phyloP scores from a whole-genome alignment of 805 yeast genomes.

The Candida michaelii region DNA sequence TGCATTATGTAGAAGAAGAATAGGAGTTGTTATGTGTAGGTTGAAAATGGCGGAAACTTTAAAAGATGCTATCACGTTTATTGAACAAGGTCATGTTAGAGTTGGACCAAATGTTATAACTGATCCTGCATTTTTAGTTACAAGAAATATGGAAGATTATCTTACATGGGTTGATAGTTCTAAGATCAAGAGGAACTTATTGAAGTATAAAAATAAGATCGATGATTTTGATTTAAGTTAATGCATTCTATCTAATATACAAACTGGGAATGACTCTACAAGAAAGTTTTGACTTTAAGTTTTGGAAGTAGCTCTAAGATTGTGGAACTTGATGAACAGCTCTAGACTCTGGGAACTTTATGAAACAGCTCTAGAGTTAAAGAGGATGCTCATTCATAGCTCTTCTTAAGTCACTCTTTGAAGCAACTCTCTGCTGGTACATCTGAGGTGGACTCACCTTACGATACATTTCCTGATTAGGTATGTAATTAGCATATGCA shows the following conservation, averaged over 20 bases:
- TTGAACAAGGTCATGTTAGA: slow-evolving; percentile 97
- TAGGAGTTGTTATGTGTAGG: slow-evolving; percentile 93
- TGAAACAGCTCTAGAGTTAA: too few species aligned
- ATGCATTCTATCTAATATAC: neutral
- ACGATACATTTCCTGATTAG: slow-evolving; percentile 1
- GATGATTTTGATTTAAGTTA: slow-evolving; percentile 55
- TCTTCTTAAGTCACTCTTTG: slow-evolving; percentile 40
- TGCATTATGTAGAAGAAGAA: slow-evolving; percentile 86
- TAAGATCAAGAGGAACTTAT: slow-evolving; percentile 86
- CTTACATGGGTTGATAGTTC: slow-evolving; percentile 97
- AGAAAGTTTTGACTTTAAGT: too few species aligned
- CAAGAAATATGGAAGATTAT: slow-evolving; percentile 93
- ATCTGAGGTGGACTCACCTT: slow-evolving; percentile 10
- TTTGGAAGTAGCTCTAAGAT: too few species aligned
- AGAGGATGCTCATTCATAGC: slow-evolving; percentile 37
- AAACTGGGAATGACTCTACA: too few species aligned
- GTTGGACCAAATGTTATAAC: slow-evolving; percentile 96
- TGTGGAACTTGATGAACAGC: too few species aligned
- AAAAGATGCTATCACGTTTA: slow-evolving; percentile 83
- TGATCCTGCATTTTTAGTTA: slow-evolving; percentile 92
- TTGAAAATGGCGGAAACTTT: slow-evolving; percentile 90
- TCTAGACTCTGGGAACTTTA: too few species aligned
- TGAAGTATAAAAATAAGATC: slow-evolving; percentile 76
- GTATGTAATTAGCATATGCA: slow-evolving; percentile 13
- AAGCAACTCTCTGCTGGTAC: slow-evolving; percentile 27